Conservation (phyloP, 2,329 filamentous ascomycete genomes). For the Sphaerulina musiva region DNA sequence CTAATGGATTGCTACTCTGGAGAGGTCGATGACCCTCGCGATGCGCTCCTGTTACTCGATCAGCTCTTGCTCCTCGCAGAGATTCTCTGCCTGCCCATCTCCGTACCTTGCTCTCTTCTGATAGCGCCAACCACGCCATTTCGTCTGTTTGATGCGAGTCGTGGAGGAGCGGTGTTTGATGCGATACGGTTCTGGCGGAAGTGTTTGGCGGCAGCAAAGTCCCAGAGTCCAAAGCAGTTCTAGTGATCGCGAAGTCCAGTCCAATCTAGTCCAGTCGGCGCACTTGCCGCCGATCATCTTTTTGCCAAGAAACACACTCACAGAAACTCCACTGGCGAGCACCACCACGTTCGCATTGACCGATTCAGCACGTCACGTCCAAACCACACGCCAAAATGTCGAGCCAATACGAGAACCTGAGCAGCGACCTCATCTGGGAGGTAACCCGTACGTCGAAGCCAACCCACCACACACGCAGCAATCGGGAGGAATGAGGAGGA, state of each 20-base stretch:
- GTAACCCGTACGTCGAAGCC: conserved; percentile 69
- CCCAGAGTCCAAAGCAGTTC: not conserved
- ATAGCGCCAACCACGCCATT: conserved; percentile 54
- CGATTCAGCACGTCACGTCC: not conserved
- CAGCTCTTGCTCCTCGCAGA: conserved; percentile 17
- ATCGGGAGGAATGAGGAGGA: conserved; percentile 5
- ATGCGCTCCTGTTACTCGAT: conserved; percentile 74
- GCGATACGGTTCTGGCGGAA: not conserved
- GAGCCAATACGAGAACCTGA: conserved; percentile 58
- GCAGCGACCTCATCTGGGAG: conserved; percentile 90
- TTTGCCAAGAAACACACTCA: conserved; percentile 5
- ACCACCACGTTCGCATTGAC: conserved; percentile 6
- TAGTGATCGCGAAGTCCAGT: not conserved
- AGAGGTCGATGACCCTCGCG: conserved; percentile 90
- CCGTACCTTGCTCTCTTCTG: conserved; percentile 90
- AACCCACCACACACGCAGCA: not conserved
- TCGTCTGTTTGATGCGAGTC: conserved; percentile 2
- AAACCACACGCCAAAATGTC: conserved; percentile 46
- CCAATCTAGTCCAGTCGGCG: not conserved
- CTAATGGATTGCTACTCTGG: conserved; percentile 93
- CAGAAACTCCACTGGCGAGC: not conserved
- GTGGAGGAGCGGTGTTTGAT: not conserved
- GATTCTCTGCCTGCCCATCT: conserved; percentile 12
- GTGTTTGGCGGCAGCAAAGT: not conserved
- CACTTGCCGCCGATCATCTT: not conserved